phyloP scores from a whole-genome alignment of 306 rosid genomes.

The Dalbergia cochinchinensis region DNA sequence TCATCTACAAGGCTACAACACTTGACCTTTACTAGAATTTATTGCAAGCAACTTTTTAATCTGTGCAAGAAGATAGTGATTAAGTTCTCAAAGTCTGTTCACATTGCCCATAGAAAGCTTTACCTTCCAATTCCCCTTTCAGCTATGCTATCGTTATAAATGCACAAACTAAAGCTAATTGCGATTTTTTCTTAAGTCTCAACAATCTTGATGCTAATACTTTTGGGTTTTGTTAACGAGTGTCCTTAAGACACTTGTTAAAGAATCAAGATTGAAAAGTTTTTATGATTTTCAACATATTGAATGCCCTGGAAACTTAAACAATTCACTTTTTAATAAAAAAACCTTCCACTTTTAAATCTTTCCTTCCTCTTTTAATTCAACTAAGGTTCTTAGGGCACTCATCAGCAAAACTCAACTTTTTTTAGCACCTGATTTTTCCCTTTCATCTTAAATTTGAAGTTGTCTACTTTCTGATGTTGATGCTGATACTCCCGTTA shows the following conservation, averaged over 20 bases:
- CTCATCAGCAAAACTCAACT: no score
- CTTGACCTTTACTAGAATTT: conserved; percentile 17
- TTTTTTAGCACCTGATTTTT: neutral
- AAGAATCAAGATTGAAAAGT: no score
- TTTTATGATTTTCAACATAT: no score
- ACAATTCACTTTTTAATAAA: no score
- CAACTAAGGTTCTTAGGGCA: no score
- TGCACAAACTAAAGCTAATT: conserved; percentile 17
- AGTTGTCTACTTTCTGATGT: neutral
- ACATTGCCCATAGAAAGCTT: conserved; percentile 13
- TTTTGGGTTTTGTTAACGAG: neutral
- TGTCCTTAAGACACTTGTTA: no score
- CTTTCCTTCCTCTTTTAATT: no score
- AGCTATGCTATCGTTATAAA: conserved; percentile 23
- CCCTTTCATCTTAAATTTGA: neutral
- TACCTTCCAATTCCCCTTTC: conserved; percentile 28
- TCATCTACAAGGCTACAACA: conserved; percentile 5
- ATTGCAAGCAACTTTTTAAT: conserved; percentile 5
- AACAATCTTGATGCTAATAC: neutral
- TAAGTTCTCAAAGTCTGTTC: conserved; percentile 26
- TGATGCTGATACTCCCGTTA: conserved; percentile 8
- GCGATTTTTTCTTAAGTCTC: neutral
- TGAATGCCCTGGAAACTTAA: no score
- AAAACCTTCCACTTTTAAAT: no score
- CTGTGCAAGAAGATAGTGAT: conserved; percentile 27